Conservation (phyloP, 2,329 filamentous ascomycete genomes). For the Davidsoniella neocaledoniae region DNA sequence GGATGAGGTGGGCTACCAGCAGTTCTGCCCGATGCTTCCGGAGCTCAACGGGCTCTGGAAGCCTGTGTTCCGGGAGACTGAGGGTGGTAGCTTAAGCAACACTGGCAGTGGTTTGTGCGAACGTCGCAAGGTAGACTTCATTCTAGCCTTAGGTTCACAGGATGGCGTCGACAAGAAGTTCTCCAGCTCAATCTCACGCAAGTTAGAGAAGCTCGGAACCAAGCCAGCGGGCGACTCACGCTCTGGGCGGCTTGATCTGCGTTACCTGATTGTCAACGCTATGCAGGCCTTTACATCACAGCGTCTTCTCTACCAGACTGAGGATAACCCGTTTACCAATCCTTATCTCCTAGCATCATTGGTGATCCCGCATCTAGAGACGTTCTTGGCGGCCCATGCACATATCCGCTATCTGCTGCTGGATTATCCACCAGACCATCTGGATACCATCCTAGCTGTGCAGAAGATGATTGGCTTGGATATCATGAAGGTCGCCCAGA, state of each 20-base stretch:
- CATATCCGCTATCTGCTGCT: conserved; percentile 40
- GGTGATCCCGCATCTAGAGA: conserved; percentile 43
- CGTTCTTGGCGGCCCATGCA: conserved; percentile 36
- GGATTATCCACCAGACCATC: conserved; percentile 39
- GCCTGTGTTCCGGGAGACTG: conserved; percentile 29
- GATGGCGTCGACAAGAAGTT: conserved; percentile 34
- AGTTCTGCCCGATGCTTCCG: conserved; percentile 29
- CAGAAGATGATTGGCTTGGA: conserved; percentile 39
- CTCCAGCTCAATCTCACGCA: conserved; percentile 29
- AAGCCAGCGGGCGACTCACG: conserved; percentile 32
- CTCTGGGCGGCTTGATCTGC: conserved; percentile 40
- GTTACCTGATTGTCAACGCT: conserved; percentile 42
- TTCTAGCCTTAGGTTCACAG: conserved; percentile 43
- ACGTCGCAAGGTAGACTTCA: conserved; percentile 33
- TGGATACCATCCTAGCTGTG: conserved; percentile 38
- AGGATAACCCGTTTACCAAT: conserved; percentile 37
- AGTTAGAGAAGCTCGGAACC: conserved; percentile 37
- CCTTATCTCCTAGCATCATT: conserved; percentile 38
- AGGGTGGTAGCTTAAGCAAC: conserved; percentile 13
- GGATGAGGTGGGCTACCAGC: conserved; percentile 28
- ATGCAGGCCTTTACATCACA: conserved; percentile 42
- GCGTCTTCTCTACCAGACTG: conserved; percentile 30
- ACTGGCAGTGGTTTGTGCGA: conserved; percentile 16
- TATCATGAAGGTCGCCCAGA: conserved; percentile 40
- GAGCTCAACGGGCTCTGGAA: conserved; percentile 36